Percentiles rank a stretch among this genome's conserved stretches.
Conservation (phyloP, 768 basidiomycete genomes). For the Calocybe gangraenosa region DNA sequence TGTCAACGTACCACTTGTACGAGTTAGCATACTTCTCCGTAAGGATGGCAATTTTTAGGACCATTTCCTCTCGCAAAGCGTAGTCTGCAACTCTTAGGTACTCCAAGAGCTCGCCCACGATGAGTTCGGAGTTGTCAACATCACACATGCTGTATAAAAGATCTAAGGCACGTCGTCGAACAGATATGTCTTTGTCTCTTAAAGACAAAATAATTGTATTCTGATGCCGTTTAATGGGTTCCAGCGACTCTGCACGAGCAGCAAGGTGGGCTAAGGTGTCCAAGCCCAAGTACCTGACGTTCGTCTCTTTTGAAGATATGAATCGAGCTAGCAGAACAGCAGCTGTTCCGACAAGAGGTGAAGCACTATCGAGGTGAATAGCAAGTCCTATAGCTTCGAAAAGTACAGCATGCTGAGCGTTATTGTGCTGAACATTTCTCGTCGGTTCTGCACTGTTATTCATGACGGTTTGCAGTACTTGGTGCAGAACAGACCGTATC, state of each 20-base stretch:
- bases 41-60: conserved; percentile 95
- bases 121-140: conserved; percentile 90
- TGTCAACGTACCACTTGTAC: conserved; percentile 99
- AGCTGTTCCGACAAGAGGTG: conserved; percentile 82
- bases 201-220: conserved; percentile 92
- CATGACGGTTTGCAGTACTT: conserved; percentile 87
- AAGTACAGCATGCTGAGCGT: conserved; percentile 96
- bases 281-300: conserved; percentile 94
- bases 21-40: conserved; percentile 99
- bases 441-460: conserved; percentile 87
- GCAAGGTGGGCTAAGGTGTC: conserved; percentile 99
- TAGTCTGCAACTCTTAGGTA: conserved; percentile 98
- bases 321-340: conserved; percentile 91
- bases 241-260: conserved; percentile 86
- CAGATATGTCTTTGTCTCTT: conserved; percentile 96
- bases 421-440: conserved; percentile 96
- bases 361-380: conserved; percentile 92
- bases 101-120: conserved; percentile 91
- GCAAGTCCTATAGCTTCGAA: conserved; percentile 97
- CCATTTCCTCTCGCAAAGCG: conserved; percentile 96
- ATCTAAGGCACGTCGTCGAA: conserved; percentile 90
- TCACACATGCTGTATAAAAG: conserved; percentile 99
- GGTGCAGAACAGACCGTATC: conserved; percentile 68
- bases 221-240: conserved; percentile 93
- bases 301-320: conserved; percentile 97